Base-by-base conservation (phyloP, 192 early-diverging fungal genomes). In the Thoreauomyces humboldtii region DNA sequence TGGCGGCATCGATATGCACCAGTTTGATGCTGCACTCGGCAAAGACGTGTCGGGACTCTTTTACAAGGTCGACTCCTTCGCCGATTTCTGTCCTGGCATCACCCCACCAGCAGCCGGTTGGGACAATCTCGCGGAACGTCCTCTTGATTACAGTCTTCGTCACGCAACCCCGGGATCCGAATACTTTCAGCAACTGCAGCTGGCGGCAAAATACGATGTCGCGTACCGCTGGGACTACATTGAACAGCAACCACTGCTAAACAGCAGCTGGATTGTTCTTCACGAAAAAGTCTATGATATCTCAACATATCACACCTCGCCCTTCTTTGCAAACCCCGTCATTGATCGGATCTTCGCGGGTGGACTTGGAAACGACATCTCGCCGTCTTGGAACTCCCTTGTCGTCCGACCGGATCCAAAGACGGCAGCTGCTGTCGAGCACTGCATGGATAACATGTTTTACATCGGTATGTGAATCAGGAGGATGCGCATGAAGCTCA, bases 371-470 rank as follows among this genome's bases (percentile, higher is more conserved):
- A 31, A 4, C 34, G 59, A 77, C 69, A 50, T 37, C 25, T 54
- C 58, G 35, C 15, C 14, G 3, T 44, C 70, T 2, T 77, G 67
- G 58, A 52, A 32, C 3, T 21, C 64, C 0, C 31, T 54, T 11
- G 64, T 66, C 15, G 31, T 35, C 42, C 55, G 61, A 46, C 19
- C 66, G 38, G 54, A 64, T 69, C 54, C 53, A 29, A 37, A 1
- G 25, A 32, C 31, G 32, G 46, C 47, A 31, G 35, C 60, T 54
- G 63, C 86, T 73, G 75, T 71, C 50, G 35, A 73, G 38, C 84
- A 87, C 31, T 96, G 93, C 74, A 71, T 96, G 36, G 84, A 94
- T 47, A 78, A 80, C 47, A 73, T 87, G 34, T 96, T 93, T 67
- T 91, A 88, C 50, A 72, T 90, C 12, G 93, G 92, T n/a, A n/a